These are phyloP conservation scores for Neopestalotiopsis sp. DNA, from an alignment of 2,329 filamentous ascomycete genomes.

Conservation along the genomic window DNA sequence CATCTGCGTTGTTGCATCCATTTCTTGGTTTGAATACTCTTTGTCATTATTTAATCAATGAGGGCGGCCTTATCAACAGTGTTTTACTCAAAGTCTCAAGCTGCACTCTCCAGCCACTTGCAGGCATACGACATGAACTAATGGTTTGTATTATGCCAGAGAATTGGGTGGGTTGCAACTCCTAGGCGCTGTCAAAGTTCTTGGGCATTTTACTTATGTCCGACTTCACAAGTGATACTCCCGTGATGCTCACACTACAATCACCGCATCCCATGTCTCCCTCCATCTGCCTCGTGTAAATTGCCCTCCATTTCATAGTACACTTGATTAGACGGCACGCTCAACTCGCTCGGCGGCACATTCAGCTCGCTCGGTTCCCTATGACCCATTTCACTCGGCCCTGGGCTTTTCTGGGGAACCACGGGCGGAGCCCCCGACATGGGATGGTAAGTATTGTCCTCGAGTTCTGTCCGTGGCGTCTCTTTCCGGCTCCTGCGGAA, in stretches of 20 bases:
- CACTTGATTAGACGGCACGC: not conserved
- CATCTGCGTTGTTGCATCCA: too few species aligned
- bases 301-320: not conserved
- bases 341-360: not conserved
- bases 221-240: too few species aligned
- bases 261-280: not conserved
- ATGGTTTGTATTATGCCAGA: too few species aligned
- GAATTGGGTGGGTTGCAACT: too few species aligned
- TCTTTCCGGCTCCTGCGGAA: not conserved
- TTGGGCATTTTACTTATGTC: too few species aligned
- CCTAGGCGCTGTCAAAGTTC: too few species aligned
- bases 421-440: not conserved
- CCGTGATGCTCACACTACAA: not conserved
- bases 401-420: not conserved
- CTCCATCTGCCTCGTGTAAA: not conserved
- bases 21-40: too few species aligned
- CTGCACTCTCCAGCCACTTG: too few species aligned
- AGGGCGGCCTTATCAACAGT: too few species aligned
- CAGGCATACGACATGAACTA: too few species aligned
- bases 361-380: not conserved
- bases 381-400: not conserved
- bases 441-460: not conserved
- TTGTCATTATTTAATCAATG: too few species aligned
- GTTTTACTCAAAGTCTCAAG: too few species aligned
- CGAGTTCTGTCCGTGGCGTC: not conserved